Percentiles rank a stretch among this genome's conserved stretches.
These are phyloP conservation scores for Pittosporum tobira DNA, from an alignment of 129 eudicot genomes.

Conservation along the genomic window DNA sequence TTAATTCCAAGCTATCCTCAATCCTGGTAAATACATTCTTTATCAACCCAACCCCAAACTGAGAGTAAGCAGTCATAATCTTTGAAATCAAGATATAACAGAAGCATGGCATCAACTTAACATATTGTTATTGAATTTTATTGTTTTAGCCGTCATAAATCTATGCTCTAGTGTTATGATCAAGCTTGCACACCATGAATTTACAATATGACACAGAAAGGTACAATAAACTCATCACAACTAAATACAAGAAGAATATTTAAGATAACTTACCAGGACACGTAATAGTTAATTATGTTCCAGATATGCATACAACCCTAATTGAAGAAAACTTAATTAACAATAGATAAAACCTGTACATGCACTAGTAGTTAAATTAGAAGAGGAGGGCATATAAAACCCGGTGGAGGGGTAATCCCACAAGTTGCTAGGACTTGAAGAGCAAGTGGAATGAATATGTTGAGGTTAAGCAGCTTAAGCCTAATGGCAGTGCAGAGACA, in stretches of 20 bases:
- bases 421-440: conserved; percentile 65
- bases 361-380: conserved; percentile 1
- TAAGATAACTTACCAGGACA: too few species aligned
- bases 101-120: too few species aligned
- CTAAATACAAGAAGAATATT: background rate
- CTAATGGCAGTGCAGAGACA: conserved; percentile 88
- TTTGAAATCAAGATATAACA: too few species aligned
- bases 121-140: too few species aligned
- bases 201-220: background rate
- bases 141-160: too few species aligned
- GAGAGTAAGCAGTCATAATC: too few species aligned
- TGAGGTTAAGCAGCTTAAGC: conserved; percentile 72
- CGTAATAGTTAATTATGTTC: too few species aligned
- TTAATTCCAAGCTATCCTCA: too few species aligned
- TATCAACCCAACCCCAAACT: too few species aligned
- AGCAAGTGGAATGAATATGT: conserved; percentile 72
- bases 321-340: background rate
- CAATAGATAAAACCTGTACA: background rate
- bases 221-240: background rate
- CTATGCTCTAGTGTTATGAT: too few species aligned
- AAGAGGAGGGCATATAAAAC: conserved; percentile 80
- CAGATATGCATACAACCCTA: too few species aligned
- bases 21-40: too few species aligned
- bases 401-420: conserved; percentile 80
- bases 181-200: background rate